Base-by-base conservation (phyloP, 2,329 filamentous ascomycete species). In the Rugonectria rugulosa region DNA sequence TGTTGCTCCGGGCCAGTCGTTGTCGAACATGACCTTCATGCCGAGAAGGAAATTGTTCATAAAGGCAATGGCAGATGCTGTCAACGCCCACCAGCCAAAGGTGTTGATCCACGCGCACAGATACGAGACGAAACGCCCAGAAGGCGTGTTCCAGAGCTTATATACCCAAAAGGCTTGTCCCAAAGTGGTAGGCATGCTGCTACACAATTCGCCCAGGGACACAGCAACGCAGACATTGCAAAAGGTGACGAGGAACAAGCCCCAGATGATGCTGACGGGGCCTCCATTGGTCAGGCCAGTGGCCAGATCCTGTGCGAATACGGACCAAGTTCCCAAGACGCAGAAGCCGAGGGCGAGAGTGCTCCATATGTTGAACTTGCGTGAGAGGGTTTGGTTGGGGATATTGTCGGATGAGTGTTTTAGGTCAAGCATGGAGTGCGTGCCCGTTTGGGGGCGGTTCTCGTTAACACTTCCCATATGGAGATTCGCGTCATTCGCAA, bases 51-150 rank as follows among this genome's bases (percentile, higher is more conserved):
- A 83, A 52, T 83, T 75, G 2, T 81, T 79, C 81, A 85, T 84
- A 59, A 85, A 85, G 5, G 81, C 82, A 19, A 79, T 74, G 58
- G 82, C 78, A 3, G 80, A 83, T 0, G 82, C 83, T 0, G 79
- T 80, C 55, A 85, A 69, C 1, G 81, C 79, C 80, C 81, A 84
- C 83, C 83, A 85, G 11, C 82, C 82, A 60, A 85, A 84, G 0
- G 77, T 81, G 62, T 84, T 85, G 63, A 85, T 82, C 77, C 81
- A 85, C 1, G 82, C 83, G 50, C 81, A 83, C 70, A 85, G 74
- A 63, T 85, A 85, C 3, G 80, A 81, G 6, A 72, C 65, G 49
- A 83, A 81, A 2, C 82, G 75, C 0, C 81, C 83, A 3, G 15
- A 67, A 65, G 53, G 71, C 45, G 73, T 76, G 72, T 31, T 62